Base-by-base conservation (phyloP, 768 basidiomycete species). In the Mycena galericulata region DNA sequence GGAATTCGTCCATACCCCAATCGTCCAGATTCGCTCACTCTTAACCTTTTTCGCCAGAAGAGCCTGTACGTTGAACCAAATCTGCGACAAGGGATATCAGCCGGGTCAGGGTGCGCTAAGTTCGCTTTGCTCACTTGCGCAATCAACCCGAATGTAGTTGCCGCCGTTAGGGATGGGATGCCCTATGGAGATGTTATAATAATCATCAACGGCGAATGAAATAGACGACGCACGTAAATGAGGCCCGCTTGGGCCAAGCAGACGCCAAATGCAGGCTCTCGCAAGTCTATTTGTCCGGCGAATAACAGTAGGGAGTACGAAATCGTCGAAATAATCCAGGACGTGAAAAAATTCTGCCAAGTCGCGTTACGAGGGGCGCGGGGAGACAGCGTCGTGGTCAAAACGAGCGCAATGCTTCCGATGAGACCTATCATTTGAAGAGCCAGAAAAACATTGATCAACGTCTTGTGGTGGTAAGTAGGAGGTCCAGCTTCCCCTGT, bases 321-420 rank as follows among this genome's bases (percentile, higher is more conserved):
- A 12, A 75, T 46, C 27, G 74, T 73, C 20, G 76, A 79, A 4
- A 78, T 74, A 11, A 76, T 72, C 78, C 78, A 79, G 14, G 75
- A 75, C 20, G 72, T 69, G 46, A 73, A 72, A 51, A 79, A 79
- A 57, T 74, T 79, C 40, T 73, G 76, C 78, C 78, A 79, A 15
- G 76, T 74, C 51, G 75, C 68, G 22, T 75, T 75, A n/a, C 78
- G 74, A 14, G 68, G 54, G 26, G 68, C 73, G 12, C 62, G 70
- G 17, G 54, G 54, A 10, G 75, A 71, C n/a, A 71, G 69, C 27
- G 72, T 61, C 46, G 72, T 74, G 27, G 74, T 74, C 8, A 74
- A 40, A 22, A 78, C 58, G 40, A 76, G 69, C 34, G 76, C 62
- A 29, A 70, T 34, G 29, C 70, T 73, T 24, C 72, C 75, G 24